Conservation (phyloP, 306 rosid genomes). For the Cicer chorassanicum region DNA sequence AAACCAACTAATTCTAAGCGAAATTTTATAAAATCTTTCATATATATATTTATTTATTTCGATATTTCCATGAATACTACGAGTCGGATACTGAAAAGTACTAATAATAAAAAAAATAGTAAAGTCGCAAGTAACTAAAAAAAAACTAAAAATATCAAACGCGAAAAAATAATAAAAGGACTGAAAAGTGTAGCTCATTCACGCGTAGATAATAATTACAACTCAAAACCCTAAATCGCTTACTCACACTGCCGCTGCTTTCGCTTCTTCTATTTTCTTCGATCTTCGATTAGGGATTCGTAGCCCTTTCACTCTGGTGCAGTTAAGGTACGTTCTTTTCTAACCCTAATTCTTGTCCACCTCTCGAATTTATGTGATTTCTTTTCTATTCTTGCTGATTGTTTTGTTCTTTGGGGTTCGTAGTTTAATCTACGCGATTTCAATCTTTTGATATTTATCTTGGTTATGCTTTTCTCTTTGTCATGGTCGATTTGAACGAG, state of each 20-base stretch:
- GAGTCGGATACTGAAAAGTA: background rate
- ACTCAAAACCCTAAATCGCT: constrained; percentile 47
- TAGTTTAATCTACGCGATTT: background rate
- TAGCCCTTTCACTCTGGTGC: constrained; percentile 50
- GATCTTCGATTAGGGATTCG: constrained; percentile 49
- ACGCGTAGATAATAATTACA: constrained; percentile 13
- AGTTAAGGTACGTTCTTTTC: constrained; percentile 43
- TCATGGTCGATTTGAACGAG: background rate
- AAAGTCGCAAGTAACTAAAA: background rate
- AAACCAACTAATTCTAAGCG: too few relatives aligned
- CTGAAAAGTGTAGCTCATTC: background rate
- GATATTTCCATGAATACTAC: too few relatives aligned
- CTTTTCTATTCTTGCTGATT: background rate
- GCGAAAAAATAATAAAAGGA: background rate
- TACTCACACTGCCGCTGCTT: background rate
- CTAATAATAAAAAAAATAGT: background rate
- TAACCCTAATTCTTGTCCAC: constrained; percentile 4
- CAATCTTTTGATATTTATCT: background rate
- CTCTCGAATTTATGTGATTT: background rate
- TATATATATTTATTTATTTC: too few relatives aligned
- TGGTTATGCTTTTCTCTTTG: background rate
- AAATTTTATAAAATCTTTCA: too few relatives aligned
- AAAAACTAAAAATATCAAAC: background rate
- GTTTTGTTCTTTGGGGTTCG: background rate
- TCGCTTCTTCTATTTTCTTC: background rate